Base-by-base conservation (phyloP, 192 early-diverging fungal genomes). In the Haplosporangium gracile region DNA sequence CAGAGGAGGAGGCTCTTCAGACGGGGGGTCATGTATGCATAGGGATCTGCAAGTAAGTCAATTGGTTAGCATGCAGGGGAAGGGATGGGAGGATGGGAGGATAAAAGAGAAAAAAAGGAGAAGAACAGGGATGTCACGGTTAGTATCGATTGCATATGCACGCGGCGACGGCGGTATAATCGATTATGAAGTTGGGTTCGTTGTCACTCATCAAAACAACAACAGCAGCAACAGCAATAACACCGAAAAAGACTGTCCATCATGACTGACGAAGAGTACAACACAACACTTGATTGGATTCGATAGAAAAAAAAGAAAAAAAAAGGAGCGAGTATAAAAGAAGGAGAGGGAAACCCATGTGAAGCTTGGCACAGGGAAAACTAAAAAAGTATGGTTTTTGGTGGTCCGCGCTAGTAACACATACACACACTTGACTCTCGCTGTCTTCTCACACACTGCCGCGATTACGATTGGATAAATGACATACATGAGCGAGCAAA, bases 1-100 rank as follows among this genome's bases (percentile, higher is more conserved):
- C 83, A 86, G 63, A 86, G 83, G 63, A 86, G 75, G 7, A 86
- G 83, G 70, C 75, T 81, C 79, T 80, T 80, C 70, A 86, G 75
- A 24, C 83, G 49, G 18, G 83, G 83, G 15, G 78, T 80, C 78
- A 86, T 86, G 79, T 86, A 86, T 32, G 78, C 74, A 42, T 86
- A 80, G 22, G 78, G 79, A 55, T 77, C 83, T 86, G 57, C 22
- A 45, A 26, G 5, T 29, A 60, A 0, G n/a, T 60, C n/a, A 6
- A 60, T 10, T 10, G 43, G 43, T 15, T 15, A 3, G 24, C 10
- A 53, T 32, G 73, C 22, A 26, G 47, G 38, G 24, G 16, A 2
- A n/a, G 32, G 15, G 36, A 36, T 16, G 2, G 51, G 72, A 18
- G 40, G 26, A 74, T 40, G 36, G 20, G 39, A 24, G 69, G 16